Evolutionary conservation across 75 land plant species (phyloP), one percentile per base, ranked within the genome.

Genomic region (Larix kaempferi): DNA sequence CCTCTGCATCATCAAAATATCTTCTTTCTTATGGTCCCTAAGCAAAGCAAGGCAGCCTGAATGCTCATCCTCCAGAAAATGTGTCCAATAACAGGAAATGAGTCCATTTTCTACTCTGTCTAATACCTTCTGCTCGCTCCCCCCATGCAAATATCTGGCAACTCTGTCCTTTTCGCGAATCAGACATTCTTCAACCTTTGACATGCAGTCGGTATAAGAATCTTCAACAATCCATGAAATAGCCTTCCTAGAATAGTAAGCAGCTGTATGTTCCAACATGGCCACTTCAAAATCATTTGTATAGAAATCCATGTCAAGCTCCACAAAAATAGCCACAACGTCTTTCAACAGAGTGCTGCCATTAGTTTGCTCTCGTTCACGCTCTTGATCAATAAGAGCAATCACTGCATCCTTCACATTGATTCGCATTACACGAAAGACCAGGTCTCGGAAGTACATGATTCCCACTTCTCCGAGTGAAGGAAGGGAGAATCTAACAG

Each of bases 151-250:
- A 74, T 94, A 91, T 78, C 89, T 86, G 29, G 89, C 71, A 58
- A 96, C 91, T 61, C 92, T 88, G 22, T 94, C 94, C 66, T 88
- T 94, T 84, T 96, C 98, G 15, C 86, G 54, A 61, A 81, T 94
- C 74, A 94, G 77, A 76, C 91, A 94, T 57, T 92, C 91, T 77
- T 91, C 98, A 63, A 91, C 95, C 79, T 92, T 88, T 55, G 88
- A 79, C 98, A 96, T 92, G 85, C 94, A 92, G 64, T 92, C 93
- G 12, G 93, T 89, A 82, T 95, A 96, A 6, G 98, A 96, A 78
- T 92, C 93, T 65, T 94, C 98, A 29, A 87, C 55, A 22, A 96
- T 91, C 99, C 98, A 96, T 37, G 82, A 89, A 57, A 92, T 69
- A 71, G 93, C 95, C 78, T 96, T 96, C 39, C 93, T 58, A 2